phyloP scores from a whole-genome alignment of 1,284 basidiomycete species.

The Pseudozyma sp. region DNA sequence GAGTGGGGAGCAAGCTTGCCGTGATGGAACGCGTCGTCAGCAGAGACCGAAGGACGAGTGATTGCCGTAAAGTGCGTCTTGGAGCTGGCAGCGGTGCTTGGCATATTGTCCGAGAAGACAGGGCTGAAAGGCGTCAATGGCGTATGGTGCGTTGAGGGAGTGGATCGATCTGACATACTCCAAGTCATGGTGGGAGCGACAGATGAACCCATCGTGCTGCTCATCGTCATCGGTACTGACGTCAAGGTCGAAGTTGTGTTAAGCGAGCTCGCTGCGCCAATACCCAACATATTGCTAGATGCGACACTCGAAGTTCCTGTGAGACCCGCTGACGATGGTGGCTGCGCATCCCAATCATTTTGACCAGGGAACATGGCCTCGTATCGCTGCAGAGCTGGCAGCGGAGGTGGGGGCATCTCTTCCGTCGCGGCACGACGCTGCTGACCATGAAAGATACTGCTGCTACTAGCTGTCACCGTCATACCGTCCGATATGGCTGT shows the following conservation, averaged over 20 bases:
- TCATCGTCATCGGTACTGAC: conserved; percentile 28
- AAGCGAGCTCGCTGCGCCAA: conserved; percentile 2
- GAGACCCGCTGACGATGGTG: background rate
- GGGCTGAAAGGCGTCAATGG: conserved; percentile 57
- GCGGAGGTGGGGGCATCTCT: conserved; percentile 17
- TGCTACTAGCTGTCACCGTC: conserved; percentile 19
- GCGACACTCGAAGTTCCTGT: background rate
- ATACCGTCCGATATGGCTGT: conserved; percentile 40
- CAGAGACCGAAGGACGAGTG: conserved; percentile 12
- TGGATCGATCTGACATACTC: conserved; percentile 42
- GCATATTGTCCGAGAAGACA: conserved; percentile 48
- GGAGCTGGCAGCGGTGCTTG: conserved; percentile 21
- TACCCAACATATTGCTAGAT: conserved; percentile 10
- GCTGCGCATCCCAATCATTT: conserved; percentile 15
- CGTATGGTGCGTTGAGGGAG: conserved; percentile 37
- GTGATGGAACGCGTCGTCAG: conserved; percentile 9
- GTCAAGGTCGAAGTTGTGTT: conserved; percentile 20
- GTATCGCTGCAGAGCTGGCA: conserved; percentile 38
- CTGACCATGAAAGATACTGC: conserved; percentile 14
- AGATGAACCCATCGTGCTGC: conserved; percentile 25
- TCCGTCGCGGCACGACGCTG: conserved; percentile 8
- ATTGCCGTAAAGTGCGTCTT: conserved; percentile 22
- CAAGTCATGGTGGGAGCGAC: conserved; percentile 34
- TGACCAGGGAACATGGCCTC: conserved; percentile 31
- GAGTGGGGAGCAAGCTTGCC: background rate